Conservation (phyloP, 768 basidiomycete species). For the Neoboletus subvelutipes region DNA sequence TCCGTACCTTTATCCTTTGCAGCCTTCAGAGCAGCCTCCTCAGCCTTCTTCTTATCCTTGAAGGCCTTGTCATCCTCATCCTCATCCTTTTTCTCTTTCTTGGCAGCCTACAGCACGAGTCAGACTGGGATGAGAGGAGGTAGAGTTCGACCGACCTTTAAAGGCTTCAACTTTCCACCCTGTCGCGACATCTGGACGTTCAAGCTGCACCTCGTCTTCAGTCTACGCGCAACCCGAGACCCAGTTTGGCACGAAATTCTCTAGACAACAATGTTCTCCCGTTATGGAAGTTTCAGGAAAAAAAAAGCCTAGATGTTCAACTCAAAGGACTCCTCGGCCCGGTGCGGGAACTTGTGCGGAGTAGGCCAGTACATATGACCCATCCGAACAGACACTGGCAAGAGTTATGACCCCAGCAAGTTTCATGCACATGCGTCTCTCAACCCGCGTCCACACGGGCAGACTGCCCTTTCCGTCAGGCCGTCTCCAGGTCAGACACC, state of each 20-base stretch:
- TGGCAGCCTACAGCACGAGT: constrained; percentile 58
- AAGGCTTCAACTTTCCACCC: constrained; percentile 84
- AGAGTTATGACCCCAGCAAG: neutral
- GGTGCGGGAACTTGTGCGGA: neutral
- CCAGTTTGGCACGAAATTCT: constrained; percentile 4
- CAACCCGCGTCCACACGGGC: neutral
- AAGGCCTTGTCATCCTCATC: constrained; percentile 70
- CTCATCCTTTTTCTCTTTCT: constrained; percentile 74
- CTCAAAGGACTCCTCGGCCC: neutral
- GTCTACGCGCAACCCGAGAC: neutral
- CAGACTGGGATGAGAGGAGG: neutral
- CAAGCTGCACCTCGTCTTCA: neutral
- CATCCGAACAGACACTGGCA: neutral
- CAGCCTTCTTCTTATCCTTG: constrained; percentile 76
- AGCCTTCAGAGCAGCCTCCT: constrained; percentile 69
- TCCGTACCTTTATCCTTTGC: constrained; percentile 69
- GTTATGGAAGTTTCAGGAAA: constrained; percentile 1
- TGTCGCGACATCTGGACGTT: constrained; percentile 47
- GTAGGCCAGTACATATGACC: neutral
- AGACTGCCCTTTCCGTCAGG: neutral
- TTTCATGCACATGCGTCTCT: neutral
- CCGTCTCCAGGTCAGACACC: constrained; percentile 2
- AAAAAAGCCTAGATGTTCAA: neutral
- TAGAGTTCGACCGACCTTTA: constrained; percentile 56
- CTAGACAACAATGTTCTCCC: neutral